Evolutionary conservation across 2,329 filamentous ascomycete genomes (phyloP).

Genomic region (Dactylellina haptotyla): DNA sequence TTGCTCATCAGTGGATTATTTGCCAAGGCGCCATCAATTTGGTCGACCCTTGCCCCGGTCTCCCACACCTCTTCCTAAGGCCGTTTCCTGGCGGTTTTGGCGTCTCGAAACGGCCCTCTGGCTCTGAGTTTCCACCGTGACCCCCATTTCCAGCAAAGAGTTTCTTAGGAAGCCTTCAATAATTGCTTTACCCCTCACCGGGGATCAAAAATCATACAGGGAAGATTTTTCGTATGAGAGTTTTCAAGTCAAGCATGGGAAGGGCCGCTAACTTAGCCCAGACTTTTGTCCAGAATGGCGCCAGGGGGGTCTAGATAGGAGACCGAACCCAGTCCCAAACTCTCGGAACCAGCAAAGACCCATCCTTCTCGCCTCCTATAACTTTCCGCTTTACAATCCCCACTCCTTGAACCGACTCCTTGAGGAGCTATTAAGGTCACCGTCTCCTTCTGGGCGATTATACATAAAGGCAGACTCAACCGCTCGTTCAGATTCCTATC

Average conservation of each 20-base stretch:
- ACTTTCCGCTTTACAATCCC: conserved; percentile 40
- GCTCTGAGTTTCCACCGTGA: conserved; percentile 27
- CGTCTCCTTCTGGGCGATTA: conserved; percentile 35
- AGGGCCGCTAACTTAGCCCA: conserved; percentile 33
- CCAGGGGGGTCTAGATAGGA: conserved; percentile 50
- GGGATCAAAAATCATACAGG: conserved; percentile 26
- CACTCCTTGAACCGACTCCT: conserved; percentile 30
- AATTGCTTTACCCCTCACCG: conserved; percentile 35
- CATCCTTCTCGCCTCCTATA: conserved; percentile 40
- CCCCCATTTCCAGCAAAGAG: conserved; percentile 40
- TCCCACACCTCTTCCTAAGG: conserved; percentile 48
- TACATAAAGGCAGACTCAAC: conserved; percentile 39
- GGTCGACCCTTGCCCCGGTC: conserved; percentile 51
- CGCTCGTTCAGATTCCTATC: conserved; percentile 28
- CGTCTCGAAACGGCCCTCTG: conserved; percentile 46
- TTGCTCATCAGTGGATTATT: conserved; percentile 13
- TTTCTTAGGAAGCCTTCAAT: conserved; percentile 9
- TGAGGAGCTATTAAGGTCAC: conserved; percentile 43
- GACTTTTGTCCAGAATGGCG: conserved; percentile 18
- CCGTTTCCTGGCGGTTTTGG: conserved; percentile 51
- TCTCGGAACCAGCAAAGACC: conserved; percentile 48
- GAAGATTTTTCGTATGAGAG: conserved; percentile 28
- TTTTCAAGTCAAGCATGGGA: conserved; percentile 29
- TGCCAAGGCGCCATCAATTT: conserved; percentile 55
- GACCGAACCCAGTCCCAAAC: conserved; percentile 47